Evolutionary conservation across 495 filamentous ascomycete genomes (phyloP).

Genomic region (Tuber umbilicatum): DNA sequence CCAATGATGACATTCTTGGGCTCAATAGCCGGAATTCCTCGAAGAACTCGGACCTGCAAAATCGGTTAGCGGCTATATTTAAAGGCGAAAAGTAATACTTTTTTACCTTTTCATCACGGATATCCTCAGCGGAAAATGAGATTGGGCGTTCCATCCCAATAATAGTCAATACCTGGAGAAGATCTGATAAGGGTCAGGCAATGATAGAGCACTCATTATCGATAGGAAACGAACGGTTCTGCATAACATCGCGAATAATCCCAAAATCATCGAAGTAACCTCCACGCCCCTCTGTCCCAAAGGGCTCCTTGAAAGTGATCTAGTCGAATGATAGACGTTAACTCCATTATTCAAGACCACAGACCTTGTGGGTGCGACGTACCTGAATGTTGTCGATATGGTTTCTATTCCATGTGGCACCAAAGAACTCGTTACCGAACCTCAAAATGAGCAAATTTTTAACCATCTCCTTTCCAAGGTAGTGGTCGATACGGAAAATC

Average conservation of each 20-base stretch:
- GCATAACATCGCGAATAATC: conserved; percentile 98
- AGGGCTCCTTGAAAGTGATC: conserved; percentile 99
- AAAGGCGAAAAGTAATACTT: neutral
- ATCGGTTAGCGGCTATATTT: conserved; percentile 1
- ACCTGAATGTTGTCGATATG: conserved; percentile 96
- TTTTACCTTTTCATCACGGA: conserved; percentile 94
- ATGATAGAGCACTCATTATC: neutral
- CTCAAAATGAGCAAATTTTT: conserved; percentile 98
- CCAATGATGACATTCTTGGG: conserved; percentile 99
- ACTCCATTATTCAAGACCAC: neutral
- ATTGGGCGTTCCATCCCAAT: conserved; percentile 98
- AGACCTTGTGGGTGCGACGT: neutral
- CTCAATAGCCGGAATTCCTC: conserved; percentile 89
- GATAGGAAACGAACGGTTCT: conserved; percentile 54
- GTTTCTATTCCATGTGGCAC: conserved; percentile 97
- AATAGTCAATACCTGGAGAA: conserved; percentile 91
- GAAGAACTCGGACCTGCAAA: conserved; percentile 71
- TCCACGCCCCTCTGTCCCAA: conserved; percentile 97
- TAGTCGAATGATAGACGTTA: conserved; percentile 38
- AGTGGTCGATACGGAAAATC: conserved; percentile 99
- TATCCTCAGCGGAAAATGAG: conserved; percentile 96
- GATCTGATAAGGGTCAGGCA: conserved; percentile 50
- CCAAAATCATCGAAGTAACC: conserved; percentile 99
- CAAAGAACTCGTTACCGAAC: conserved; percentile 99
- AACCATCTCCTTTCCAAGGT: conserved; percentile 99